Percentiles rank a stretch among this genome's conserved stretches.
phyloP scores from a whole-genome alignment of 1,139 yeast species.

The Zygosaccharomyces pseudobailii region DNA sequence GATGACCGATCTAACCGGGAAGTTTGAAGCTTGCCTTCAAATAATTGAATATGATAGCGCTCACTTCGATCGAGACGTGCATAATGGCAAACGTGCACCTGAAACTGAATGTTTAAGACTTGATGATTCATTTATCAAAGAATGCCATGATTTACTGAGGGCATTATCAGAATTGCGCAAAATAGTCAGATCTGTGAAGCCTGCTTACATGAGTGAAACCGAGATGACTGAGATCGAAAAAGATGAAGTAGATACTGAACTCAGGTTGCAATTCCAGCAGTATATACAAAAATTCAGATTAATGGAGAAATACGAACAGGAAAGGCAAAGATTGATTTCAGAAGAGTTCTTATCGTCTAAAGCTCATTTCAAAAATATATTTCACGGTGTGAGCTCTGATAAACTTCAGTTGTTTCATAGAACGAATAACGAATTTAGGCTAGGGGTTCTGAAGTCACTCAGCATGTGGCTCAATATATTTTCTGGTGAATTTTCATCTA shows the following conservation, averaged over 20 bases:
- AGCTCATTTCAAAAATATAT: slow-evolving; percentile 9
- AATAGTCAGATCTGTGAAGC: slow-evolving; percentile 41
- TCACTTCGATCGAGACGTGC: background rate
- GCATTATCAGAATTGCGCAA: slow-evolving; percentile 40
- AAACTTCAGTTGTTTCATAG: slow-evolving; percentile 15
- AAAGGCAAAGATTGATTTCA: slow-evolving; percentile 30
- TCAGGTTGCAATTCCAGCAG: slow-evolving; percentile 47
- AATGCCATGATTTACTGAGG: slow-evolving; percentile 43
- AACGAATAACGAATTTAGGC: slow-evolving; percentile 29
- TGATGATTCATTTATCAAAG: slow-evolving; percentile 52
- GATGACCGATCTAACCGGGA: slow-evolving; percentile 53
- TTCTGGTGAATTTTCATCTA: slow-evolving; percentile 24
- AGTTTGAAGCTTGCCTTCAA: slow-evolving; percentile 46
- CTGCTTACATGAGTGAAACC: slow-evolving; percentile 41
- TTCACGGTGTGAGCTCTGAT: slow-evolving; percentile 6
- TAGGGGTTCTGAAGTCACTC: slow-evolving; percentile 30
- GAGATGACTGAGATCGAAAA: slow-evolving; percentile 44
- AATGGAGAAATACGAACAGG: slow-evolving; percentile 49
- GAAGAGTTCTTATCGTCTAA: slow-evolving; percentile 11
- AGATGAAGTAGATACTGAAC: slow-evolving; percentile 52
- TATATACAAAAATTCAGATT: slow-evolving; percentile 47
- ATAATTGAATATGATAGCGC: slow-evolving; percentile 32
- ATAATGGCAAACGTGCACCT: background rate
- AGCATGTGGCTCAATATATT: slow-evolving; percentile 24
- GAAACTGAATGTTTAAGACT: slow-evolving; percentile 19